Conservation (phyloP, 169 alveolate genomes). For the Cyclospora cayetanensis region DNA sequence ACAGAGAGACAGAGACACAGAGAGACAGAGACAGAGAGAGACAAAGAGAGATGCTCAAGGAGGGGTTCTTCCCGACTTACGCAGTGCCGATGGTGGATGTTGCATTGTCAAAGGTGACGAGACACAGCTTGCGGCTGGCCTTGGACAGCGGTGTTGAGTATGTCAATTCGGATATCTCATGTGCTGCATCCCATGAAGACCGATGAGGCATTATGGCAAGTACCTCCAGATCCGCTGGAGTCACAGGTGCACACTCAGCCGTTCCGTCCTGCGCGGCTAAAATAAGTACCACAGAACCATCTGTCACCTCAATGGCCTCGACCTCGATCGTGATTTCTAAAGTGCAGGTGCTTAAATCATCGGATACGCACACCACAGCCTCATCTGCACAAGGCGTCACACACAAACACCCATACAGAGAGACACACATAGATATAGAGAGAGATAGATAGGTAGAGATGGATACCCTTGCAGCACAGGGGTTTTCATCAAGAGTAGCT, state of each 20-base stretch:
- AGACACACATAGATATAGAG: no score
- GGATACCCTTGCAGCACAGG: no score
- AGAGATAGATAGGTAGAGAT: no score
- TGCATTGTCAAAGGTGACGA: background rate
- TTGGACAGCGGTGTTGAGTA: constrained; percentile 1
- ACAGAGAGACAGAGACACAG: no score
- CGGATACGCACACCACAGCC: constrained; percentile 17
- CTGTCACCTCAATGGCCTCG: background rate
- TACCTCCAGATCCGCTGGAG: background rate
- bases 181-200: constrained; percentile 11
- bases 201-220: constrained; percentile 19
- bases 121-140: constrained; percentile 30
- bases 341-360: background rate
- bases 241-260: background rate
- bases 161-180: background rate
- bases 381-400: background rate
- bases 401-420: no score
- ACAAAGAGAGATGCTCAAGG: no score
- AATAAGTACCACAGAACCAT: background rate
- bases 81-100: background rate
- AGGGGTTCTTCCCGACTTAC: constrained; percentile 18
- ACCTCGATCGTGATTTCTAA: constrained; percentile 18
- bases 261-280: constrained; percentile 30
- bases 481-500: no score
- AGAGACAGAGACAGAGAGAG: no score